Evolutionary conservation across 352 stramenopile genomes (phyloP), one percentile per base, ranked within the genome.

Genomic region (Pythium utonaiense): DNA sequence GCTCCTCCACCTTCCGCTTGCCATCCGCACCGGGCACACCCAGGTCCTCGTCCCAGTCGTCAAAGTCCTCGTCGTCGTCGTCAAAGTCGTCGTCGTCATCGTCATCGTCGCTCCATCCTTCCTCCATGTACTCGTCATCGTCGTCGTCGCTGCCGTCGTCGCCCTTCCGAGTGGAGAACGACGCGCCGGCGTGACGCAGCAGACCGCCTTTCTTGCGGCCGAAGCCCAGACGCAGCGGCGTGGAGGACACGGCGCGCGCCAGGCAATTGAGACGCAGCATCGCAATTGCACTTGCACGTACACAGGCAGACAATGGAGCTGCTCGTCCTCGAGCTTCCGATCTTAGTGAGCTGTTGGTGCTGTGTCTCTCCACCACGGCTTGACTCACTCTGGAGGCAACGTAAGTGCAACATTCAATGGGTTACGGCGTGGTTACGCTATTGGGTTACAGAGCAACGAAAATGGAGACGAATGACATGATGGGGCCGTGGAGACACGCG

Each of bases 261-360:
- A 89, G 66, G 21, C 67, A 67, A 17, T 73, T 75, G 66, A 89
- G 70, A 1, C 77, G 77, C 70, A 89, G 60, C 81, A 91, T 88
- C 5, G 9, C 5, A 9, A 33, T n/a, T n/a, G n/a, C n/a, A n/a
- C n/a, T n/a, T n/a, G n/a, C n/a, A n/a, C n/a, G n/a, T n/a, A n/a
- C n/a, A 9, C 28, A 33, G 9, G 28, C 28, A 33, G 9, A 9
- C 9, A 5, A 33, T 10, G 28, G 28, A 33, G 28, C 28, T 33
- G 28, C 28, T 33, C 28, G 28, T 33, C 28, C 28, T 10, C 28
- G 28, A 9, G 28, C 28, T 33, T n/a, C 28, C 27, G 41, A 28
- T 49, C 19, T 36, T n/a, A 19, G 5, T 51, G 19, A 19, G 44
- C 40, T 47, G 40, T 47, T 47, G 40, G 17, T 22, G 36, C 36